Base-by-base conservation (phyloP, 176 grass and related monocot species). In the Carex parvula region DNA sequence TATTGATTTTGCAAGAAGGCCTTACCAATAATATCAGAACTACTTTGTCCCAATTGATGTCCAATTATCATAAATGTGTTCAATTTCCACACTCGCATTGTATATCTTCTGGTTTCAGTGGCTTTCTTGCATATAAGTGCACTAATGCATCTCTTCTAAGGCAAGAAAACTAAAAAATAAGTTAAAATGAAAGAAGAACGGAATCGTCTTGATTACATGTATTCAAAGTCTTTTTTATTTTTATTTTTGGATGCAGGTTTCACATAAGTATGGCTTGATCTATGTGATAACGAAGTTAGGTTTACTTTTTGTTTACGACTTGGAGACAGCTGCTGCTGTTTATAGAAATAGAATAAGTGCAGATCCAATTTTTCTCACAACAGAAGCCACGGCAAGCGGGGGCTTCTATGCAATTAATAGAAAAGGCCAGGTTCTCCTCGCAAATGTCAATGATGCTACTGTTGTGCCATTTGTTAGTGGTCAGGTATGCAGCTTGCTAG, bases 281-380 rank as follows among this genome's bases (percentile, higher is more conserved):
- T 97, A 91, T 84, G 94, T 97, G 74, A 97, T 97, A 84, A 97
- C 92, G 42, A 97, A 97, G 85, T 90, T 97, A 84, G 94, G 94
- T 39, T 82, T 97, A 87, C 68, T 97, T 74, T 97, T 97, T 87
- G 94, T 97, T 64, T 94, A 97, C 80, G 94, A 94, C 81, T 85
- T 97, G 87, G 94, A 97, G 88, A 94, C 94, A 72, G 92, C 92
- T 1, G 67, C 92, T 22, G 94, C 94, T 89, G 94, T 97, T 81
- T 97, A 97, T 81, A 94, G 94, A 92, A 97, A 97, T 89, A 86
- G 94, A 91, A 97, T 97, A 64, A 97, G 94, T 68, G 90, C 94
- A 74, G 94, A 97, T 64, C 94, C 94, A 79, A 97, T 97, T 92
- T 97, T 97, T 87, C 90, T 97, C 81, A 97, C 94, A 57, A 85